phyloP scores from a whole-genome alignment of 495 filamentous ascomycete genomes.

The Baudoinia panamericana region DNA sequence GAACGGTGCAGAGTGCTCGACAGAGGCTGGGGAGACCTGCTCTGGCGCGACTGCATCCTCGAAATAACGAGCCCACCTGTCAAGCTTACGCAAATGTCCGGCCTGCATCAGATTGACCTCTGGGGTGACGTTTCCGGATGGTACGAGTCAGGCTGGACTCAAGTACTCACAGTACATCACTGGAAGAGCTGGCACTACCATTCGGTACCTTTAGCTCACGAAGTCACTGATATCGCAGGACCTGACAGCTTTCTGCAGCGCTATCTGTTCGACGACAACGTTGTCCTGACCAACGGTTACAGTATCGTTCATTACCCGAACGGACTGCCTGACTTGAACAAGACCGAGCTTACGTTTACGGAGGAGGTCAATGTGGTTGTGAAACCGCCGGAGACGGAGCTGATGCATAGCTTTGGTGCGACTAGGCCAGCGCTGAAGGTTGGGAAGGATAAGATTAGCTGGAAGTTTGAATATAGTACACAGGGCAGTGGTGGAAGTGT shows the following conservation, averaged over 20 bases:
- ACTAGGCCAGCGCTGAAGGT: slow-evolving; percentile 3
- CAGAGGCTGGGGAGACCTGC: slow-evolving; percentile 4
- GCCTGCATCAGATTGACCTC: slow-evolving; percentile 10
- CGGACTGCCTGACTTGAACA: slow-evolving; percentile 3
- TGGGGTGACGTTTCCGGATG: slow-evolving; percentile 11
- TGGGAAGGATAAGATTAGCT: slow-evolving; percentile 4
- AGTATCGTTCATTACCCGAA: slow-evolving; percentile 7
- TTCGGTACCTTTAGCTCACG: neutral
- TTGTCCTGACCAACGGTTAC: slow-evolving; percentile 9
- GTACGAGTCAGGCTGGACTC: slow-evolving; percentile 10
- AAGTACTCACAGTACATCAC: slow-evolving; percentile 8
- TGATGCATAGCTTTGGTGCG: slow-evolving; percentile 3
- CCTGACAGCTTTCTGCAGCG: slow-evolving; percentile 9
- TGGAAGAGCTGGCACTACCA: slow-evolving; percentile 5
- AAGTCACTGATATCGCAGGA: slow-evolving; percentile 4
- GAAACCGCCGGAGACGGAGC: neutral
- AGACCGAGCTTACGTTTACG: slow-evolving; percentile 5
- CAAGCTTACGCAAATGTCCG: slow-evolving; percentile 4
- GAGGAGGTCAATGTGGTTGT: neutral
- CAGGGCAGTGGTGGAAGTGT: slow-evolving; percentile 3
- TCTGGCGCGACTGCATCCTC: slow-evolving; percentile 8
- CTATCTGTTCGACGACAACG: slow-evolving; percentile 7
- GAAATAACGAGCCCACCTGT: slow-evolving; percentile 4
- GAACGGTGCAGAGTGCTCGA: slow-evolving; percentile 1
- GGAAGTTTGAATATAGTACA: slow-evolving; percentile 1